Evolutionary conservation across 805 yeast genomes (phyloP).

Genomic region (Myxozyma kluyveri): DNA sequence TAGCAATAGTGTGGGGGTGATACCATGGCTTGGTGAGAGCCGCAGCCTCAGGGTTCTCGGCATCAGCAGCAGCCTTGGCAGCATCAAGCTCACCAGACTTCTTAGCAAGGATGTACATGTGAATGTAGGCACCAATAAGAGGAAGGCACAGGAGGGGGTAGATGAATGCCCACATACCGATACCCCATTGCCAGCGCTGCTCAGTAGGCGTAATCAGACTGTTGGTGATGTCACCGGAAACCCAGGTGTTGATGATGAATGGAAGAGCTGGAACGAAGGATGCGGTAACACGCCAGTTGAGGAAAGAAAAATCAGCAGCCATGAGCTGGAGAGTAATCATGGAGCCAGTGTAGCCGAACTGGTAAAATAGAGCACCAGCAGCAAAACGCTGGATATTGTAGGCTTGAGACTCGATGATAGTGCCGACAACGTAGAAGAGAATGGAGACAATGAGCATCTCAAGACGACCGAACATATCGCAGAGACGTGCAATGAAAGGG

Average conservation of each 20-base stretch:
- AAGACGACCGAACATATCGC: constrained; percentile 66
- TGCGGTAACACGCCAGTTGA: constrained; percentile 67
- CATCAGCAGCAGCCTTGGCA: constrained; percentile 4
- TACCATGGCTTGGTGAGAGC: constrained; percentile 15
- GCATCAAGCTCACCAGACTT: constrained; percentile 51
- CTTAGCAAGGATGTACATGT: constrained; percentile 56
- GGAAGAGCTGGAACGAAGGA: constrained; percentile 70
- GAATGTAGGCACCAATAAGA: constrained; percentile 50
- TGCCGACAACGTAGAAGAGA: constrained; percentile 59
- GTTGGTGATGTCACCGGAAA: constrained; percentile 54
- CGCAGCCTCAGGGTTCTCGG: constrained; percentile 37
- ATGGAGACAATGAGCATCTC: constrained; percentile 50
- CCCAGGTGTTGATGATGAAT: constrained; percentile 75
- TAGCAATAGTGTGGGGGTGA: constrained; percentile 6
- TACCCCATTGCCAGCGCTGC: constrained; percentile 64
- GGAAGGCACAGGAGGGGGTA: constrained; percentile 68
- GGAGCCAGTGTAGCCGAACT: constrained; percentile 62
- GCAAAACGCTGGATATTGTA: constrained; percentile 56
- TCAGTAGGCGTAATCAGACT: constrained; percentile 27
- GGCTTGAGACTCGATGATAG: constrained; percentile 62
- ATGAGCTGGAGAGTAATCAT: constrained; percentile 55
- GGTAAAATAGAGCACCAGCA: constrained; percentile 60
- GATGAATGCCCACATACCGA: constrained; percentile 78
- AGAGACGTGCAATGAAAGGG: constrained; percentile 59
- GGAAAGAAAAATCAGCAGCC: constrained; percentile 62